Percentiles rank a stretch among this genome's conserved stretches.
These are phyloP conservation scores for Macrolepiota dolichaula DNA, from an alignment of 768 basidiomycete genomes.

Conservation along the genomic window DNA sequence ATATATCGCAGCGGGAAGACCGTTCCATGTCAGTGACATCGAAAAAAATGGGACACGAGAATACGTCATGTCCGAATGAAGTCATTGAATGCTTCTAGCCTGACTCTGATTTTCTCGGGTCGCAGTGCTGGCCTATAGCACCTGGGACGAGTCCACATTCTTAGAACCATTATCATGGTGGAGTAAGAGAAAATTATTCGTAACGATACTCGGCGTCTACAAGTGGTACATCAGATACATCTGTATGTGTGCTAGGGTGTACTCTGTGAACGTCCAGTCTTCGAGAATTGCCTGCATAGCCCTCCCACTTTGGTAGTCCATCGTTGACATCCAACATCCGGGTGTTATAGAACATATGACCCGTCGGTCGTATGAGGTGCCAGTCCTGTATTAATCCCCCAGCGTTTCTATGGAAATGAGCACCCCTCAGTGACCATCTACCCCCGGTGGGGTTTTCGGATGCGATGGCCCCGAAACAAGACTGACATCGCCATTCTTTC, in stretches of 20 bases:
- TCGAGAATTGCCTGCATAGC: slow-evolving; percentile 48
- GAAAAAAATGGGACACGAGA: background rate
- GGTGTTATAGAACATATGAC: slow-evolving; percentile 65
- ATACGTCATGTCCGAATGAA: background rate
- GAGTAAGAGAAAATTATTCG: background rate
- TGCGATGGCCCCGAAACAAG: background rate
- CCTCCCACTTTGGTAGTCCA: slow-evolving; percentile 58
- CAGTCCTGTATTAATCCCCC: slow-evolving; percentile 33
- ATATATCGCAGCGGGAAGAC: background rate
- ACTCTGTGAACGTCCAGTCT: background rate
- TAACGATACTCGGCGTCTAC: background rate
- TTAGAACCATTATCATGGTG: background rate
- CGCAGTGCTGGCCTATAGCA: background rate
- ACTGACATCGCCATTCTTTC: slow-evolving; percentile 2
- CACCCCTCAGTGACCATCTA: background rate
- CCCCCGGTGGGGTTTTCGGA: background rate
- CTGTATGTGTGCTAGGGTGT: background rate
- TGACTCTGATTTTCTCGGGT: background rate
- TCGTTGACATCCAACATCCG: slow-evolving; percentile 56
- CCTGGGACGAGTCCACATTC: background rate
- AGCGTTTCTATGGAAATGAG: background rate
- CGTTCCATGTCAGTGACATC: background rate
- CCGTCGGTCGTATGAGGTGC: slow-evolving; percentile 59
- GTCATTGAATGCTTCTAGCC: background rate
- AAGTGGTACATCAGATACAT: background rate